These are phyloP conservation scores for Chenopodium formosanum DNA, from an alignment of 148 eudicot genomes.

Conservation along the genomic window DNA sequence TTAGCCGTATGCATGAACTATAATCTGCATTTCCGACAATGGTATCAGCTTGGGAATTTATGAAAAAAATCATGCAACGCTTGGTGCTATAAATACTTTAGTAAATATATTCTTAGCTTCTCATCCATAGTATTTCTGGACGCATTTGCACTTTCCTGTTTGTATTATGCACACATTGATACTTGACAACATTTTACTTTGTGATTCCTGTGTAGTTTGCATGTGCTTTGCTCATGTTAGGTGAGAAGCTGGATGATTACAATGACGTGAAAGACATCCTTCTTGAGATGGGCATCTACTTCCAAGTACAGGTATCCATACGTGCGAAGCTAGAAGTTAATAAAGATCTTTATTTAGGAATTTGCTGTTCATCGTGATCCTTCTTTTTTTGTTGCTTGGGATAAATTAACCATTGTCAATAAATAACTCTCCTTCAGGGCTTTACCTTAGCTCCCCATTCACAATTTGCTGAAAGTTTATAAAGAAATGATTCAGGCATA, in stretches of 20 bases:
- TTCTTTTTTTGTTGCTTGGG: not conserved
- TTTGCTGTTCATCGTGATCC: not conserved
- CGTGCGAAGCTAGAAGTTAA: not conserved
- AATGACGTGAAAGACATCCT: constrained; percentile 46
- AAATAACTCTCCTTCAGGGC: not conserved
- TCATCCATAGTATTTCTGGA: not conserved
- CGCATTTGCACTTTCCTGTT: not conserved
- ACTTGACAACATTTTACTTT: not conserved
- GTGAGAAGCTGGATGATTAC: constrained; percentile 47
- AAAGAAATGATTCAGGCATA: not conserved
- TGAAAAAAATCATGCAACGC: not conserved
- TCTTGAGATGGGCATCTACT: constrained; percentile 70
- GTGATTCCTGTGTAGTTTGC: constrained; percentile 31
- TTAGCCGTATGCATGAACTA: not conserved
- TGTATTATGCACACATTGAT: not conserved
- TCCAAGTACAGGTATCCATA: constrained; percentile 63
- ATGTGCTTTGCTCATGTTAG: constrained; percentile 47
- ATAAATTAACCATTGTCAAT: not conserved
- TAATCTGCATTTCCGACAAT: not conserved
- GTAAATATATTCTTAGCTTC: not conserved
- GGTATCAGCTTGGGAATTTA: not conserved
- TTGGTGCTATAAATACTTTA: not conserved
- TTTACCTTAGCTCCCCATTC: not conserved
- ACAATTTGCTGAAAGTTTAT: not conserved
- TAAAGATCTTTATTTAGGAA: not conserved